phyloP scores from a whole-genome alignment of 805 yeast species.

The Wickerhamomyces pijperi region DNA sequence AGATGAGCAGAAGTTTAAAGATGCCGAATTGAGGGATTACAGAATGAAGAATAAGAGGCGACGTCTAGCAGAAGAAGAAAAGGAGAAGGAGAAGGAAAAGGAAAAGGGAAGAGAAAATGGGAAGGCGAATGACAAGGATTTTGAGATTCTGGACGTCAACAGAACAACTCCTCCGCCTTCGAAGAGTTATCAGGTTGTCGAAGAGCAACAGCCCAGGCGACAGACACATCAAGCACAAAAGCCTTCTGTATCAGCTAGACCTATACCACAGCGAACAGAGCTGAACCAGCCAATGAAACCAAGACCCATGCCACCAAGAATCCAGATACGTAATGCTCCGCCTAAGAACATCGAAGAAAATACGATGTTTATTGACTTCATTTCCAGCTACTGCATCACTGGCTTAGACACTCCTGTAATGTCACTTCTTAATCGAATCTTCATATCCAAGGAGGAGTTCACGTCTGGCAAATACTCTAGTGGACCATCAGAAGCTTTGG shows the following conservation, averaged over 20 bases:
- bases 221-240: too few relatives aligned
- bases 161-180: too few relatives aligned
- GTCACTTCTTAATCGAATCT: conserved; percentile 23
- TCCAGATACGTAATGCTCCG: conserved; percentile 4
- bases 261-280: too few relatives aligned
- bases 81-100: conserved; percentile 4
- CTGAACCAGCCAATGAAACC: background rate
- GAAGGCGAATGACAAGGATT: conserved; percentile 1
- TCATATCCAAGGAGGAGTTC: conserved; percentile 4
- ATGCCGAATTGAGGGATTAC: conserved; percentile 32
- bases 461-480: conserved; percentile 10
- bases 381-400: conserved; percentile 23
- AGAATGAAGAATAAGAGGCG: conserved; percentile 12
- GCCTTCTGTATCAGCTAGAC: too few relatives aligned
- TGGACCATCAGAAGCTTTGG: conserved; percentile 24
- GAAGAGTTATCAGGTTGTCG: too few relatives aligned
- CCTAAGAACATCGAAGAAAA: conserved; percentile 22
- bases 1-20: conserved; percentile 45
- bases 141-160: background rate
- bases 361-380: conserved; percentile 24
- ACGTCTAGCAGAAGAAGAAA: conserved; percentile 2
- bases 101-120: conserved; percentile 3
- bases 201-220: too few relatives aligned
- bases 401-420: conserved; percentile 24
- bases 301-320: background rate